A percentile compares a stretch with the other conserved stretches of the same genome.
These are phyloP conservation scores for Apiospora phragmitis DNA, from an alignment of 2,329 filamentous ascomycete genomes.

Conservation along the genomic window DNA sequence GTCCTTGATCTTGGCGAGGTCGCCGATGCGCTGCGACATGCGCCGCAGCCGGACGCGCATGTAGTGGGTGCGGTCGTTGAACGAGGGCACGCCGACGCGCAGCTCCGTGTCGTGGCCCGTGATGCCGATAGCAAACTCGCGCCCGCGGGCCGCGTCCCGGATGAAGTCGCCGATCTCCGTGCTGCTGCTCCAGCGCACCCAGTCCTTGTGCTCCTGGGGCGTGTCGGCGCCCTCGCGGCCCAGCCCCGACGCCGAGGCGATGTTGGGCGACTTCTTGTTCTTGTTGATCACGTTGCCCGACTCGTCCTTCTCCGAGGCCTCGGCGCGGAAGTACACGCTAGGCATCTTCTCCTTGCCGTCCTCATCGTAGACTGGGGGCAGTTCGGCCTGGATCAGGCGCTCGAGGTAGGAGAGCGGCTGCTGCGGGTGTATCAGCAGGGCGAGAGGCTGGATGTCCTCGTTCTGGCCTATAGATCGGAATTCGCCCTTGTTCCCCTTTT, in stretches of 20 bases:
- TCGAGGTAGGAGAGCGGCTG: slow-evolving; percentile 91
- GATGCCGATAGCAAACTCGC: slow-evolving; percentile 83
- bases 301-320: slow-evolving; percentile 68
- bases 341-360: slow-evolving; percentile 70
- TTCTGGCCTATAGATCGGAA: slow-evolving; percentile 46
- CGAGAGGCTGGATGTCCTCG: slow-evolving; percentile 79
- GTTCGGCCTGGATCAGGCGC: slow-evolving; percentile 82
- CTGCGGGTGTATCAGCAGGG: slow-evolving; percentile 83
- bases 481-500: slow-evolving; percentile 42
- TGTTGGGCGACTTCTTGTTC: slow-evolving; percentile 39
- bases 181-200: slow-evolving; percentile 84
- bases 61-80: slow-evolving; percentile 89
- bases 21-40: slow-evolving; percentile 66
- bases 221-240: slow-evolving; percentile 59
- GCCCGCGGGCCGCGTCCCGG: slow-evolving; percentile 79
- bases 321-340: slow-evolving; percentile 75
- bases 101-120: slow-evolving; percentile 68
- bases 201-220: slow-evolving; percentile 52
- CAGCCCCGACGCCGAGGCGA: slow-evolving; percentile 71
- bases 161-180: slow-evolving; percentile 96
- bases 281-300: slow-evolving; percentile 31
- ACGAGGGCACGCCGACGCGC: slow-evolving; percentile 79
- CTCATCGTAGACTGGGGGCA: slow-evolving; percentile 66
- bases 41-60: slow-evolving; percentile 75
- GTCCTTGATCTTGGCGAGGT: slow-evolving; percentile 72